A percentile compares a stretch with the other conserved stretches of the same genome.
These are phyloP conservation scores for Heterobasidion annosum DNA, from an alignment of 1,284 basidiomycete genomes.

Conservation along the genomic window DNA sequence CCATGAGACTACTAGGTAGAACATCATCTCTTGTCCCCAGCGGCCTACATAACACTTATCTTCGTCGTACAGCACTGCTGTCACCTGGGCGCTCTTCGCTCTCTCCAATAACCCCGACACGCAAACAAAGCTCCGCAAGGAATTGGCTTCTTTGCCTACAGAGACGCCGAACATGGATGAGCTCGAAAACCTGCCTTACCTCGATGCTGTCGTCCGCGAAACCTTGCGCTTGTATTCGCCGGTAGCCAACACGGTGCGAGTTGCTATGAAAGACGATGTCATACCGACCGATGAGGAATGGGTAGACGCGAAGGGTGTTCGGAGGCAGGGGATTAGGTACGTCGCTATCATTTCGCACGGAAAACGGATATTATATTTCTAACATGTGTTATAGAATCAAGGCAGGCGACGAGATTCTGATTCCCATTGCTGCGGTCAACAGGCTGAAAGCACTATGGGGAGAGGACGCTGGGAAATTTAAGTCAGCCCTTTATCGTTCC, in stretches of 20 bases:
- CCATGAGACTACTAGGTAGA: slow-evolving; percentile 63
- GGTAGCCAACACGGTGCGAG: slow-evolving; percentile 43
- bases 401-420: slow-evolving; percentile 5
- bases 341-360: not conserved
- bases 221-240: slow-evolving; percentile 57
- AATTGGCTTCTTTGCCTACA: slow-evolving; percentile 35
- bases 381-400: slow-evolving; percentile 4
- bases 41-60: no score
- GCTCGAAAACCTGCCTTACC: slow-evolving; percentile 46
- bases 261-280: slow-evolving; percentile 42
- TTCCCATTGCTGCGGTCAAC: slow-evolving; percentile 10
- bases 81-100: slow-evolving; percentile 55
- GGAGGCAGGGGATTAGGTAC: slow-evolving; percentile 11
- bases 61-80: slow-evolving; percentile 14
- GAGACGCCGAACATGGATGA: slow-evolving; percentile 41
- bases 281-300: slow-evolving; percentile 35
- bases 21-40: not conserved
- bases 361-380: not conserved
- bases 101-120: slow-evolving; percentile 45
- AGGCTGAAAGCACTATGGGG: slow-evolving; percentile 16
- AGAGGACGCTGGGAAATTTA: slow-evolving; percentile 21
- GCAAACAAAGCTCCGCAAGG: slow-evolving; percentile 63
- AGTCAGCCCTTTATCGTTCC: slow-evolving; percentile 5
- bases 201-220: slow-evolving; percentile 63
- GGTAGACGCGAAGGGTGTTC: slow-evolving; percentile 12